Evolutionary conservation across 345 rosid genomes (phyloP).

Genomic region (Salix dunnii): DNA sequence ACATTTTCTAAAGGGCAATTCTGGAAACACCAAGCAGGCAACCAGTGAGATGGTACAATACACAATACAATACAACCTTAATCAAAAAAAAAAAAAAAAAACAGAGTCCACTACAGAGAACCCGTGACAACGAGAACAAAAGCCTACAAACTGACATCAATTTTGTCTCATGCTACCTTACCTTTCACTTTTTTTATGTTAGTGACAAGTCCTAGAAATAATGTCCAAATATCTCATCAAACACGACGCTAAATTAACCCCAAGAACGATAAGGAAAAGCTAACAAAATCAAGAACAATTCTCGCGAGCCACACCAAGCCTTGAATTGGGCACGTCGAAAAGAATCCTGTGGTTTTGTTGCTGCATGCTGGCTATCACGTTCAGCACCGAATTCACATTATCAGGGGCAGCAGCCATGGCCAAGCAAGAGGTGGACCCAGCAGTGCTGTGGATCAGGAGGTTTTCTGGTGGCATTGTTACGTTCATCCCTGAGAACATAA

Average conservation of each 20-base stretch:
- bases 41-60: neutral
- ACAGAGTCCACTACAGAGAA: neutral
- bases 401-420: slow-evolving; percentile 89
- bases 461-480: slow-evolving; percentile 76
- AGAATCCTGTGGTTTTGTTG: slow-evolving; percentile 90
- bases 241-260: neutral
- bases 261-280: neutral
- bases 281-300: slow-evolving; percentile 43
- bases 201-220: neutral
- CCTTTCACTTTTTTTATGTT: neutral
- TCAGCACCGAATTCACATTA: slow-evolving; percentile 80
- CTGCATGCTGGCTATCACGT: slow-evolving; percentile 94
- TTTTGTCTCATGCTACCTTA: neutral
- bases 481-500: slow-evolving; percentile 87
- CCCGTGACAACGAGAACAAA: neutral
- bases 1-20: too few species aligned
- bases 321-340: slow-evolving; percentile 69
- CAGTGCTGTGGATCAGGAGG: slow-evolving; percentile 77
- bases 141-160: neutral
- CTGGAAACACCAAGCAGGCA: neutral
- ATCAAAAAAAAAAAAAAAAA: neutral
- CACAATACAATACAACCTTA: neutral
- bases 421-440: slow-evolving; percentile 68
- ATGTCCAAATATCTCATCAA: neutral
- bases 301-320: slow-evolving; percentile 88